Evolutionary conservation across 257 asterid genomes (phyloP).

Genomic region (Petrea volubilis): DNA sequence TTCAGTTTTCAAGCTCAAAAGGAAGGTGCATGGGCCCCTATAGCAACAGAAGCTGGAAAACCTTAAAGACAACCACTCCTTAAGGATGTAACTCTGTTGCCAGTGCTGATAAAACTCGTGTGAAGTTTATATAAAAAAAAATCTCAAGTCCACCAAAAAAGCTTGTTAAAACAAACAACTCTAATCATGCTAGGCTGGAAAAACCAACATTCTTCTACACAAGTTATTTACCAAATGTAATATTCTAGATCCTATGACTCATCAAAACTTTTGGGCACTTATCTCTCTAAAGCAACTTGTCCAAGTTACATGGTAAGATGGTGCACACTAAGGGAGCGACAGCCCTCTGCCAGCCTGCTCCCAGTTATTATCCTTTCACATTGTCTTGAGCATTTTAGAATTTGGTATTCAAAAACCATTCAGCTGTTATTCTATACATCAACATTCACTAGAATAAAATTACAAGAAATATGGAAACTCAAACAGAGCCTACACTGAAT

Average conservation of each 20-base stretch:
- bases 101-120: background rate
- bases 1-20: background rate
- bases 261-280: background rate
- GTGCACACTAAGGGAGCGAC: background rate
- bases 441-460: background rate
- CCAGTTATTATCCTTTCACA: background rate
- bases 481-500: slow-evolving; percentile 1
- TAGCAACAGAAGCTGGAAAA: background rate
- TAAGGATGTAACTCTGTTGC: background rate
- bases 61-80: background rate
- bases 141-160: background rate
- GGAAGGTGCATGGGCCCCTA: background rate
- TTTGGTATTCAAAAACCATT: background rate
- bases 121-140: background rate
- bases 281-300: background rate
- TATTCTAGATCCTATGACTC: background rate
- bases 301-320: background rate
- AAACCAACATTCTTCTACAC: too few species aligned
- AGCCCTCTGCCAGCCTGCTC: background rate
- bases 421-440: background rate
- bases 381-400: too few species aligned
- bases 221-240: too few species aligned
- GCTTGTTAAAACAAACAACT: background rate
- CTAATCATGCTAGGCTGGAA: background rate
- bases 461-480: background rate